Evolutionary conservation across 768 basidiomycete species (phyloP), one percentile per base, ranked within the genome.

Genomic region (Rhodocollybia butyracea): DNA sequence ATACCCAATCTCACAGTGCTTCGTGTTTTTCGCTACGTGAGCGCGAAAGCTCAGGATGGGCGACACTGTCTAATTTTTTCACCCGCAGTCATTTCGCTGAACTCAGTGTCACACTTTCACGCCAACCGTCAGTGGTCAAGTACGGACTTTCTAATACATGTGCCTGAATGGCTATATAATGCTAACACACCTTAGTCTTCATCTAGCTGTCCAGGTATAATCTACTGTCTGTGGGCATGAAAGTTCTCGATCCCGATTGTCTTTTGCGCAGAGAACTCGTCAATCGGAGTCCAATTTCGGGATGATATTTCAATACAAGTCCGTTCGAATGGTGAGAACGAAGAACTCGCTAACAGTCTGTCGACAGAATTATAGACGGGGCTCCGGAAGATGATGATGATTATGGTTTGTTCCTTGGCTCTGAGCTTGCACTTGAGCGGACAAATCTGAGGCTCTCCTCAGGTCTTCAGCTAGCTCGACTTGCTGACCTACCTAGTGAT

Each of bases 1-100:
- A 3, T 32, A 5, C 15, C 17, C 24, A 26, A 30, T 3, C 41
- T 39, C 36, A 3, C 22, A 96, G 93, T 76, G 85, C 11, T 91
- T 90, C 61, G 88, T 89, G 2, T 89, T 98, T 69, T 98, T 99
- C 65, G 87, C 91, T 6, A 98, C 96, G 81, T 96, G 61, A 59
- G 78, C 62, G 5, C 8, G 17, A 19, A 26, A 31, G 61, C 51
- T 22, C 22, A 5, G 15, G 42, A 29, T 36, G 26, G 21, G 27
- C 43, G 15, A 11, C 54, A 42, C 21, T 22, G 5, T 11, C 26
- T n/a, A 24, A 13, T 42, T 59, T 31, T 63, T 26, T 64, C 39
- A 17, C 27, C 4, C 40, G 2, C 54, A 90, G 88, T 2, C 89
- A 96, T 67, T 95, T 94, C 64, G 74, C 77, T 46, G 94, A 97